phyloP scores from a whole-genome alignment of 2,329 filamentous ascomycete species.

The Mariannaea sp. region DNA sequence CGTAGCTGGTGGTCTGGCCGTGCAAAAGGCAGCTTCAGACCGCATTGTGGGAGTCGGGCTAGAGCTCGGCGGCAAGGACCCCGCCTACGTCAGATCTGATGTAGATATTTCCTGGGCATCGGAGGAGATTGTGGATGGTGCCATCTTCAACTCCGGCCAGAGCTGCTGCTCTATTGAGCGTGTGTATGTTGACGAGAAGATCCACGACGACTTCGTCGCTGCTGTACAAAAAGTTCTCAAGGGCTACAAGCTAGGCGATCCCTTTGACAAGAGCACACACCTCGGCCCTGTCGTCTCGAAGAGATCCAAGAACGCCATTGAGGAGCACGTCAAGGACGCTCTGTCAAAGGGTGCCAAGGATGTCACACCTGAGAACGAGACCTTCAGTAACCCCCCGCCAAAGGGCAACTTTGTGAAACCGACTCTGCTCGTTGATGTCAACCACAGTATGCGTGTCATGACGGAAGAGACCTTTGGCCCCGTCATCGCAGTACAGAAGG shows the following conservation, averaged over 20 bases:
- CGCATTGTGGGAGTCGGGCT: conserved; percentile 85
- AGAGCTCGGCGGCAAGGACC: conserved; percentile 93
- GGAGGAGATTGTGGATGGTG: conserved; percentile 91
- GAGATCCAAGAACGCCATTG: conserved; percentile 75
- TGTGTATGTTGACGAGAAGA: conserved; percentile 84
- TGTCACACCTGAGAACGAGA: conserved; percentile 79
- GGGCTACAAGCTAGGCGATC: conserved; percentile 87
- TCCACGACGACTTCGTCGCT: conserved; percentile 82
- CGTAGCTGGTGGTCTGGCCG: conserved; percentile 81
- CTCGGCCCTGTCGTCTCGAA: conserved; percentile 89
- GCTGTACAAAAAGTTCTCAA: conserved; percentile 80
- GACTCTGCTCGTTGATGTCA: conserved; percentile 77
- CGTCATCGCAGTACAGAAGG: conserved; percentile 87
- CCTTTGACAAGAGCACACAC: conserved; percentile 76
- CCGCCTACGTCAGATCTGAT: conserved; percentile 84
- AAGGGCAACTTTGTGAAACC: conserved; percentile 89
- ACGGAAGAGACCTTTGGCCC: conserved; percentile 94
- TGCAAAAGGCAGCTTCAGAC: conserved; percentile 83
- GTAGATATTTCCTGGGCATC: conserved; percentile 91
- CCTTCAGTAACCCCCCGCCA: conserved; percentile 72
- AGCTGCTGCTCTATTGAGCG: conserved; percentile 94
- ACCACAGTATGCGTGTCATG: conserved; percentile 87
- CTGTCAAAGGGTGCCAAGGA: conserved; percentile 82
- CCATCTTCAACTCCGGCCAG: conserved; percentile 98
- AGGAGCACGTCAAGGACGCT: conserved; percentile 81